Evolutionary conservation across 192 early-diverging fungal species (phyloP).

Genomic region (Umbelopsis isabellina): DNA sequence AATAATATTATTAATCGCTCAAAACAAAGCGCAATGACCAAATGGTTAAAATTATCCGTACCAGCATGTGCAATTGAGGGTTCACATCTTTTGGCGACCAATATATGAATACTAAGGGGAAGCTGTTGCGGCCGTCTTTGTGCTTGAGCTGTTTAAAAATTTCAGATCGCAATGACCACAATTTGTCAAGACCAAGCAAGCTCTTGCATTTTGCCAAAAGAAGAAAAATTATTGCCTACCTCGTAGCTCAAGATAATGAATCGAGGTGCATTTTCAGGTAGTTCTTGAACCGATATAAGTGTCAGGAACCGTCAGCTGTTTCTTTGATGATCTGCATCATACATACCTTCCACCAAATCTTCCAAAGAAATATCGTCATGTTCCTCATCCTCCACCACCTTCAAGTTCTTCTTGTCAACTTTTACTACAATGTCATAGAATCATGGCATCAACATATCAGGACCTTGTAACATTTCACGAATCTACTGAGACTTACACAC

Average conservation of each 20-base stretch:
- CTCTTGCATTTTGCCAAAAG: neutral
- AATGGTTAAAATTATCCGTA: too few relatives aligned
- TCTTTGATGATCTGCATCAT: neutral
- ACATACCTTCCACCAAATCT: slow-evolving; percentile 57
- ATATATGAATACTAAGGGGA: slow-evolving; percentile 74
- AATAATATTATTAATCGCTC: neutral
- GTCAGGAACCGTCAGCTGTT: neutral
- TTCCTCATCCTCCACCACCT: slow-evolving; percentile 56
- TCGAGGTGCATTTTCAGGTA: slow-evolving; percentile 69
- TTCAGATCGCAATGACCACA: slow-evolving; percentile 15
- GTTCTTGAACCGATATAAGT: slow-evolving; percentile 23
- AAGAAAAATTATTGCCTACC: slow-evolving; percentile 33
- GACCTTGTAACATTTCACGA: neutral
- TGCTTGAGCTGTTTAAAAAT: slow-evolving; percentile 49
- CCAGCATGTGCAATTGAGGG: slow-evolving; percentile 52
- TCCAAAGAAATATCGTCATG: slow-evolving; percentile 51
- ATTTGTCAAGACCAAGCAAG: neutral
- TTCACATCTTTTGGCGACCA: slow-evolving; percentile 57
- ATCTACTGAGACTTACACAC: slow-evolving; percentile 47
- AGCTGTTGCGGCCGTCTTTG: slow-evolving; percentile 68
- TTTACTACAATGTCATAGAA: slow-evolving; percentile 38
- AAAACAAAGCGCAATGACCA: too few relatives aligned
- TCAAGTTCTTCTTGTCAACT: slow-evolving; percentile 52
- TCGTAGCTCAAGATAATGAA: slow-evolving; percentile 64
- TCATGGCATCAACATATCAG: slow-evolving; percentile 2